Evolutionary conservation across 495 filamentous ascomycete genomes (phyloP), one percentile per base, ranked within the genome.

Genomic region (Penicillium pulvis): DNA sequence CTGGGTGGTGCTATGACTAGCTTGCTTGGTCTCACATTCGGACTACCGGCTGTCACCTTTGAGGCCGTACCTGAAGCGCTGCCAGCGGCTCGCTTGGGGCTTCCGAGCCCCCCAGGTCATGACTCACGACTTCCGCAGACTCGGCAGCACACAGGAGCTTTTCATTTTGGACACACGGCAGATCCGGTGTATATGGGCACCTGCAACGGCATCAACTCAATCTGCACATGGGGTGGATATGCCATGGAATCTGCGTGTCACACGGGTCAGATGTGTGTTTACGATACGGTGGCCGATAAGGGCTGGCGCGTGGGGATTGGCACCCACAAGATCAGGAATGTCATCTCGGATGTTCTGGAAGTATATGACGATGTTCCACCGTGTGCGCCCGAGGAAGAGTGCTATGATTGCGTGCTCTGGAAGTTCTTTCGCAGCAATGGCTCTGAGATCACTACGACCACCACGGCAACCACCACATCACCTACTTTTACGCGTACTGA

Each of bases 111-210:
- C 8, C 94, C 95, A 4, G 90, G 87, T 20, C 73, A 87, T 54
- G 82, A 89, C 62, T 79, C 90, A 39, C 78, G 82, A 31, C 74
- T 85, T 26, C 90, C 90, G 9, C 89, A 94, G 59, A 79, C 79
- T 4, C 81, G 91, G 12, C 75, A 81, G 51, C 82, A 82, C 62
- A 95, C 90, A 3, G 93, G 91, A 3, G 79, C 88, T n/a, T 96
- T 85, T 64, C 95, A 98, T 73, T 91, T 97, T 67, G 94, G 94
- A 7, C 91, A 98, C 68, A 98, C 91, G 6, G 94, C 95, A 8
- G 94, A 98, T 73, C 94, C 94, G 0, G 83, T 98, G 6, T 98
- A 87, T 68, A 92, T 97, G 81, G 94, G 94, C 30, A 89, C 88
- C 10, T 98, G 94, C 72, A 96, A 96, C 69, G 90, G 89, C 35